Conservation (phyloP, 176 grass and related monocot genomes). For the Hordeum marinum region DNA sequence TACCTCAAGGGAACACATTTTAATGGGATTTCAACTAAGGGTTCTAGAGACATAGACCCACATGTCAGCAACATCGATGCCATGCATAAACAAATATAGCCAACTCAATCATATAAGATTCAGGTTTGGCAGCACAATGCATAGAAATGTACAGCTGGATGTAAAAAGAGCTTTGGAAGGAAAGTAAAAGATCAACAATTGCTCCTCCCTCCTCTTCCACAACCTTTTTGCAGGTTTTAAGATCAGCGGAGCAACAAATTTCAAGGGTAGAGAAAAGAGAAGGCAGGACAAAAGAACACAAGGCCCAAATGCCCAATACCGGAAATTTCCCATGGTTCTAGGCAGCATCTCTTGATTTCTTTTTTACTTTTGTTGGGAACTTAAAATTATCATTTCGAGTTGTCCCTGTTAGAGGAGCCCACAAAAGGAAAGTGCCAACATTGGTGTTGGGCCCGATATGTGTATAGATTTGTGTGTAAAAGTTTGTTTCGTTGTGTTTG, state of each 20-base stretch:
- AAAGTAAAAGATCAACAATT: conserved; percentile 5
- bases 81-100: background rate
- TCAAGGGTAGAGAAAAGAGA: conserved; percentile 22
- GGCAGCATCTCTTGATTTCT: conserved; percentile 35
- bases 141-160: background rate
- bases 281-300: conserved; percentile 36
- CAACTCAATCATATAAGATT: conserved; percentile 3
- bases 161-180: conserved; percentile 14
- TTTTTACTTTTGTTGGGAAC: conserved; percentile 30
- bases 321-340: conserved; percentile 47
- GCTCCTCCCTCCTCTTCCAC: background rate
- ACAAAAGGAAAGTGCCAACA: conserved; percentile 39
- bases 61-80: conserved; percentile 26
- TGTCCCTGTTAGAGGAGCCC: conserved; percentile 51
- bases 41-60: conserved; percentile 32
- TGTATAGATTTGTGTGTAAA: conserved; percentile 7
- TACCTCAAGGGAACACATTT: conserved; percentile 20
- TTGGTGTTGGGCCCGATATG: conserved; percentile 27
- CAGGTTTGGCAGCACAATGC: conserved; percentile 18
- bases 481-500: conserved; percentile 28
- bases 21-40: background rate
- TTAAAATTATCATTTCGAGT: conserved; percentile 37
- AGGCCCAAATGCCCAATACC: conserved; percentile 39
- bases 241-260: conserved; percentile 29
- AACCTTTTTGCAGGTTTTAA: conserved; percentile 38